Base-by-base conservation (phyloP, 2,329 filamentous ascomycete genomes). In the Pezicula neosporulosa region DNA sequence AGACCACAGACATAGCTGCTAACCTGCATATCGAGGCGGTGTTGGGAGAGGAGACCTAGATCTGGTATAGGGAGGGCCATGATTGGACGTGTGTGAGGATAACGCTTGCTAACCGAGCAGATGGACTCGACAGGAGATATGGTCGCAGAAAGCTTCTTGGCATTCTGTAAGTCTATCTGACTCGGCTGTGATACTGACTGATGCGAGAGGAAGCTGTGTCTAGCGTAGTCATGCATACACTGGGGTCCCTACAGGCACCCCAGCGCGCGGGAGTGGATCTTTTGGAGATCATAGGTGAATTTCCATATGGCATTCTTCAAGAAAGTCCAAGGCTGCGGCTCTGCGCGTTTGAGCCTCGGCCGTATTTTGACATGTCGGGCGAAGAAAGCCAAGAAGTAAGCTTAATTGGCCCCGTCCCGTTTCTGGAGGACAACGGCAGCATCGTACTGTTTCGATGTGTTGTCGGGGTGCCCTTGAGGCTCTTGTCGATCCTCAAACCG, bases 291-390 rank as follows among this genome's bases (percentile, higher is more conserved):
- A 52, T 18, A 41, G 35, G 19, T 16, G 16, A 28, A 16, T 45
- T 28, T 27, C 21, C 35, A 35, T 16, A 27, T 18, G 44, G 35
- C 46, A 36, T 46, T 18, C 47, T 16, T 37, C n/a, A 27, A n/a
- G 10, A 21, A 36, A 30, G 28, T 44, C 41, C 38, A 46, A 52
- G 50, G 46, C 55, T 63, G 57, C 59, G 54, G 56, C 60, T 63
- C 57, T 58, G 48, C 50, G 13, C 38, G 60, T 63, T 61, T 61
- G 57, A 54, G 46, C 49, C 53, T 59, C 53, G 50, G 36, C 51
- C 50, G 36, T 36, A 39, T 37, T 35, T n/a, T 33, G 36, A 44
- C 33, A 45, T 28, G 13, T 19, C n/a, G 44, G 27, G 42, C 3
- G 21, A 21, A 21, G 21, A 21, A 21, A 21, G 21, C 33, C 46